Base-by-base conservation (phyloP, 352 stramenopile species). In the Phytophthora melonis region DNA sequence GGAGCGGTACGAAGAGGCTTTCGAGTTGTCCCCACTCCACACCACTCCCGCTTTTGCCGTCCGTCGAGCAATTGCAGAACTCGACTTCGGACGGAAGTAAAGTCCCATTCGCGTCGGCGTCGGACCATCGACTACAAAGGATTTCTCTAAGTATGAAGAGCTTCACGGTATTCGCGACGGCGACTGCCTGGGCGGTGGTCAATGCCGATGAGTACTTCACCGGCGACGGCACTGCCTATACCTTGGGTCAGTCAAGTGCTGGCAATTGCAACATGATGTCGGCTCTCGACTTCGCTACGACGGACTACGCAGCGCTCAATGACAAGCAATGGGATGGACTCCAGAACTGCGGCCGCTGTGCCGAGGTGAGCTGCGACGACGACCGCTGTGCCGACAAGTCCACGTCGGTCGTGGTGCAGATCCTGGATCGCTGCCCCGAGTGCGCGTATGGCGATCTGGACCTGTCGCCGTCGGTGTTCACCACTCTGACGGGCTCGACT, bases 401-500 rank as follows among this genome's bases (percentile, higher is more conserved):
- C 43, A 84, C 55, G 57, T 82, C 72, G 2, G 67, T 85, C 23
- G 63, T 88, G 30, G 80, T 93, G 43, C 80, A 93, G 60, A 80
- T 95, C 52, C 68, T 92, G 10, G 87, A 95, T 68, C 82, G 83
- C 3, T 95, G 88, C 57, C 88, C 88, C 1, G 88, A 93, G 68
- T 95, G 88, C 77, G 70, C 69, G 30, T 49, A 90, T n/a, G 88
- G 88, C 36, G 87, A 91, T 57, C 66, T 90, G 23, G 83, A 90
- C 58, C 66, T 90, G 36, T 89, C 81, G 0, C 78, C 79, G 10
- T 66, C 66, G 2, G 77, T 90, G 11, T 90, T 87, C 58, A 72
- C 74, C 3, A 53, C 70, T 2, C 53, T 90, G 39, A 90, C 83
- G n/a, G 83, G 83, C 8, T 80, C 69, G 13, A 69, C 58, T 10